Conservation (phyloP, 192 early-diverging fungal species). For the Coemansia sp. region DNA sequence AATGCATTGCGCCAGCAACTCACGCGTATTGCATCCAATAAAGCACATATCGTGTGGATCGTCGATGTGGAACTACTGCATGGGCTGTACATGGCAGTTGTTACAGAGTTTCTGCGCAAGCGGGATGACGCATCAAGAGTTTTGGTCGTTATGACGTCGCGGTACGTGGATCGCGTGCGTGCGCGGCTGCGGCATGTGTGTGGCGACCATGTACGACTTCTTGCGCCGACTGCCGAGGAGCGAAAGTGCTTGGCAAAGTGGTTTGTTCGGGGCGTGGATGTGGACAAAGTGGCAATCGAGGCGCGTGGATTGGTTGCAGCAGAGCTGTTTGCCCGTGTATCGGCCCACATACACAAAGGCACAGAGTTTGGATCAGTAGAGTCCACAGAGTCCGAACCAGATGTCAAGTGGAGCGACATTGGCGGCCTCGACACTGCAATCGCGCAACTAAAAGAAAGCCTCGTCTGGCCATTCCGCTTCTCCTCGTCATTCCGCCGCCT, state of each 20-base stretch:
- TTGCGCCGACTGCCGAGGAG: conserved; percentile 26
- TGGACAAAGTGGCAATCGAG: conserved; percentile 6
- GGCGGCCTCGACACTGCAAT: conserved; percentile 77
- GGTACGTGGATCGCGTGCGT: conserved; percentile 32
- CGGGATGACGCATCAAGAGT: conserved; percentile 18
- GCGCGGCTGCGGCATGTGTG: conserved; percentile 31
- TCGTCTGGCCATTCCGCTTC: conserved; percentile 76
- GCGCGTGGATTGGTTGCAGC: conserved; percentile 29
- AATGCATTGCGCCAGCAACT: conserved; percentile 23
- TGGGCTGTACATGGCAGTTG: conserved; percentile 31
- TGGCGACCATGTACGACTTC: conserved; percentile 42
- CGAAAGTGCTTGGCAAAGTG: conserved; percentile 28
- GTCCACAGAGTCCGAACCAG: background rate
- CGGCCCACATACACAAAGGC: background rate
- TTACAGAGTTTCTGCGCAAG: conserved; percentile 19
- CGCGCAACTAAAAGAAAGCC: conserved; percentile 68
- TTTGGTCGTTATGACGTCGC: conserved; percentile 49
- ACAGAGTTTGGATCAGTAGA: background rate
- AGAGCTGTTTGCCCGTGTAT: conserved; percentile 24
- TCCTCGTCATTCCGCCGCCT: conserved; percentile 63
- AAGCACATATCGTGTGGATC: conserved; percentile 32
- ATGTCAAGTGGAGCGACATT: conserved; percentile 75
- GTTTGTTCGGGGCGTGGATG: conserved; percentile 8
- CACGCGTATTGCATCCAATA: background rate
- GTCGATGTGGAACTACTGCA: conserved; percentile 41